Base-by-base conservation (phyloP, 2,329 filamentous ascomycete species). In the Orbilia brochopaga region DNA sequence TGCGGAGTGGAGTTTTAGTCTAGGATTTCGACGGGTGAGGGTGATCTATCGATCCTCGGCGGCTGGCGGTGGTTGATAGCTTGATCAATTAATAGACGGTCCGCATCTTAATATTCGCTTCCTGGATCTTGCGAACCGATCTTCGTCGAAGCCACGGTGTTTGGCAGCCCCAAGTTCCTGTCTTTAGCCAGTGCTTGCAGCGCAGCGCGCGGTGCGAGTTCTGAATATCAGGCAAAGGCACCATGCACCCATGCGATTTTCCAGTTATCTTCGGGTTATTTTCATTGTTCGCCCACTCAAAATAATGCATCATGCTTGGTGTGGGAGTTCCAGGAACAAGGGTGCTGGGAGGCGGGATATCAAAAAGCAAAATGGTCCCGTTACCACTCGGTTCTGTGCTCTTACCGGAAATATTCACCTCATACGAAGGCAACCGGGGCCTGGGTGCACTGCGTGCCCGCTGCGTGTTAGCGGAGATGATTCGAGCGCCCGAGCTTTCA, bases 281-380 rank as follows among this genome's bases (percentile, higher is more conserved):
- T 72, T 42, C 40, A 24, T 59, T 23, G 15, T n/a, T 42, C 44
- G 35, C 59, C 67, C 67, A 72, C 67, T 17, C 60, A 65, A 8
- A 61, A 65, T 46, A 44, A 50, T 72, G 67, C 60, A 60, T 55
- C 60, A 55, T 72, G 67, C 67, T 72, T 72, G 67, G 67, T 72
- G 67, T 72, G 67, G 67, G 67, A 72, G 60, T 72, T 72, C 67
- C 67, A 72, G 55, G 53, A 21, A 57, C 67, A 72, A 65, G 67
- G 67, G 60, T 72, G 50, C 44, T 52, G 55, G 54, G 52, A 57
- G 40, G 21, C 13, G 44, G 67, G 32, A 48, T 46, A 44, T 44
- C 32, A 42, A 72, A 72, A 72, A 72, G 62, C 60, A 72, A 69
- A 72, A 61, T 59, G 55, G 57, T 56, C 59, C 66, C 66, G 66